Evolutionary conservation across 2,329 filamentous ascomycete genomes (phyloP).

Genomic region (Ophiostoma ulmi): DNA sequence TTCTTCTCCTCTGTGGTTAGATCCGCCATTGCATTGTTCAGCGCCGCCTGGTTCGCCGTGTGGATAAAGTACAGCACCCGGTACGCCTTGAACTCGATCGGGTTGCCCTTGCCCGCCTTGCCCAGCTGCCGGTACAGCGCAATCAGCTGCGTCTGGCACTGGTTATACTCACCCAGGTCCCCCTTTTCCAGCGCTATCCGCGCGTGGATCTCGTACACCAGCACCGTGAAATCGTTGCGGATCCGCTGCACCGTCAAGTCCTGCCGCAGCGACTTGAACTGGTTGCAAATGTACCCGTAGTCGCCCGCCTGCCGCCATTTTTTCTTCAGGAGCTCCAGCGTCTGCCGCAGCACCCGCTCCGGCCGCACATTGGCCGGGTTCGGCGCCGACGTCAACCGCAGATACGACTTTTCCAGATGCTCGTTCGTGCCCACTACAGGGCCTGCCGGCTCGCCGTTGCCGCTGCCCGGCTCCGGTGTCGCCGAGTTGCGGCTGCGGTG

Average conservation of each 20-base stretch:
- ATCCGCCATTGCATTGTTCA: conserved; percentile 98
- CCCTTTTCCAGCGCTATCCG: conserved; percentile 96
- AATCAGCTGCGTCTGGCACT: conserved; percentile 97
- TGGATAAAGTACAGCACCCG: conserved; percentile 99
- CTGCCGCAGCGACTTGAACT: conserved; percentile 97
- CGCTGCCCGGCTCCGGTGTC: conserved; percentile 35
- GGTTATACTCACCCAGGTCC: conserved; percentile 99
- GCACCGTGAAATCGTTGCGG: conserved; percentile 92
- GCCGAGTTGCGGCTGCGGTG: conserved; percentile 35
- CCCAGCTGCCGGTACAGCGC: conserved; percentile 75
- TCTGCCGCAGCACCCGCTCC: conserved; percentile 70
- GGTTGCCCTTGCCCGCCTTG: conserved; percentile 62
- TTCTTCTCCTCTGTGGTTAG: conserved; percentile 96
- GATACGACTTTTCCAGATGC: conserved; percentile 85
- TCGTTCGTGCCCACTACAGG: conserved; percentile 84
- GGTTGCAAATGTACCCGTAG: conserved; percentile 96
- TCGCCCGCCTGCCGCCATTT: conserved; percentile 94
- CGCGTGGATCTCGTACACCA: conserved; percentile 94
- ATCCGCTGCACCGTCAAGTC: conserved; percentile 97
- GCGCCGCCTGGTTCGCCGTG: conserved; percentile 93
- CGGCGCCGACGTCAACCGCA: conserved; percentile 85
- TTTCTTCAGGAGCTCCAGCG: conserved; percentile 81
- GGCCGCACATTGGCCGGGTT: conserved; percentile 86
- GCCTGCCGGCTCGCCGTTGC: conserved; percentile 45
- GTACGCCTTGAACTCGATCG: conserved; percentile 96